phyloP scores from a whole-genome alignment of 2,329 filamentous ascomycete species.

The Diaporthe longicolla region DNA sequence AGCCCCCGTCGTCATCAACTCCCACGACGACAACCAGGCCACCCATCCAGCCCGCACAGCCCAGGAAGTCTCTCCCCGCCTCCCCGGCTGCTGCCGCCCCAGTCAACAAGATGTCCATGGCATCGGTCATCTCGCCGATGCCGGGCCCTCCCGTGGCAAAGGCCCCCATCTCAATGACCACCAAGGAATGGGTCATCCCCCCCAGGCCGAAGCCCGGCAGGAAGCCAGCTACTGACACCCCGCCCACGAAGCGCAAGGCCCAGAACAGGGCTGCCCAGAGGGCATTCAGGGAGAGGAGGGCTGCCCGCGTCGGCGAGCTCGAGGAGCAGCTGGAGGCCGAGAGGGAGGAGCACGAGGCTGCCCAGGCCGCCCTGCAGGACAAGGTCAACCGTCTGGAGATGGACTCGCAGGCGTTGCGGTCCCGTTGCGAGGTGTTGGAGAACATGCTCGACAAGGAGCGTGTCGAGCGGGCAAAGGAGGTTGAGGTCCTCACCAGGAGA shows the following conservation, averaged over 20 bases:
- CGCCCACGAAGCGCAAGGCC: conserved; percentile 91
- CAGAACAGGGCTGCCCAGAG: conserved; percentile 95
- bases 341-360: conserved; percentile 69
- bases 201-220: conserved; percentile 90
- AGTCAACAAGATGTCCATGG: conserved; percentile 63
- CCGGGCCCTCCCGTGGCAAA: conserved; percentile 57
- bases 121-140: conserved; percentile 61
- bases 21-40: conserved; percentile 6
- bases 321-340: conserved; percentile 76
- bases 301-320: conserved; percentile 84
- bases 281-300: conserved; percentile 89
- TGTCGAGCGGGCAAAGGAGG: conserved; percentile 56
- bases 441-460: conserved; percentile 73
- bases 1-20: not conserved
- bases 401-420: conserved; percentile 76
- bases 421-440: conserved; percentile 73
- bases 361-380: conserved; percentile 70
- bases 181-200: conserved; percentile 88
- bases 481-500: conserved; percentile 37
- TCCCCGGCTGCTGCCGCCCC: conserved; percentile 35
- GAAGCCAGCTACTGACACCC: conserved; percentile 94
- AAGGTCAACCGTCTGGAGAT: conserved; percentile 72
- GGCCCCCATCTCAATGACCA: conserved; percentile 73
- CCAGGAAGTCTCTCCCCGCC: conserved; percentile 41
- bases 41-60: conserved; percentile 39